Evolutionary conservation across 1,284 basidiomycete species (phyloP).

Genomic region (Calocybe gambosa): DNA sequence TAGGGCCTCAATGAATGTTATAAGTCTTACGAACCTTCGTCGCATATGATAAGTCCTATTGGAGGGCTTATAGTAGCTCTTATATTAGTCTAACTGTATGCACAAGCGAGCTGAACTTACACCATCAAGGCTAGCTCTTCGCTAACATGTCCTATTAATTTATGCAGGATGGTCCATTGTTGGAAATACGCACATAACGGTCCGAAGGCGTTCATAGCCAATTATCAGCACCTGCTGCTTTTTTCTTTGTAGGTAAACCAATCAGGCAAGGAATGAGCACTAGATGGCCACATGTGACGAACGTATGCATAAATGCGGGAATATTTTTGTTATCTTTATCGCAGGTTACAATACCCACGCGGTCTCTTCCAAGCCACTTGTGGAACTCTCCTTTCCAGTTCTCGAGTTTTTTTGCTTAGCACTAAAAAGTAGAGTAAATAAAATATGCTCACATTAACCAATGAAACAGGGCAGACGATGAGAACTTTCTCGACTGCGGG

Average conservation of each 20-base stretch:
- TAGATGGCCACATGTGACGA: conserved; percentile 4
- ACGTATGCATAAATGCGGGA: conserved; percentile 74
- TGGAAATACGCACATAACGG: conserved; percentile 61
- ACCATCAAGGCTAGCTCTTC: conserved; percentile 58
- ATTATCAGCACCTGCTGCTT: conserved; percentile 87
- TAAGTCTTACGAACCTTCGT: conserved; percentile 61
- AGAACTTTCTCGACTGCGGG: conserved; percentile 72
- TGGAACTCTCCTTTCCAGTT: conserved; percentile 97
- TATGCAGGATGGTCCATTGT: background rate
- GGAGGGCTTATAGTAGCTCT: conserved; percentile 51
- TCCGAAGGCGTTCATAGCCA: conserved; percentile 89
- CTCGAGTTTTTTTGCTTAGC: conserved; percentile 30
- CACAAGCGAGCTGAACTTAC: conserved; percentile 30
- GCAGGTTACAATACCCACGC: conserved; percentile 74
- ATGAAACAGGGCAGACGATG: conserved; percentile 92
- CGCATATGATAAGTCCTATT: conserved; percentile 92
- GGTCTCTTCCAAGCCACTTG: conserved; percentile 89
- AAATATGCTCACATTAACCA: conserved; percentile 61
- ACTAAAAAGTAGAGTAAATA: background rate
- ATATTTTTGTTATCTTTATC: conserved; percentile 72
- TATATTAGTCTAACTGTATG: background rate
- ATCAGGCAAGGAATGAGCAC: conserved; percentile 2
- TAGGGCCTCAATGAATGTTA: background rate
- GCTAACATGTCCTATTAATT: conserved; percentile 27
- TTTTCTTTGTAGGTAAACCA: conserved; percentile 36